Evolutionary conservation across 2,329 filamentous ascomycete species (phyloP).

Genomic region (Botrytis byssoidea): DNA sequence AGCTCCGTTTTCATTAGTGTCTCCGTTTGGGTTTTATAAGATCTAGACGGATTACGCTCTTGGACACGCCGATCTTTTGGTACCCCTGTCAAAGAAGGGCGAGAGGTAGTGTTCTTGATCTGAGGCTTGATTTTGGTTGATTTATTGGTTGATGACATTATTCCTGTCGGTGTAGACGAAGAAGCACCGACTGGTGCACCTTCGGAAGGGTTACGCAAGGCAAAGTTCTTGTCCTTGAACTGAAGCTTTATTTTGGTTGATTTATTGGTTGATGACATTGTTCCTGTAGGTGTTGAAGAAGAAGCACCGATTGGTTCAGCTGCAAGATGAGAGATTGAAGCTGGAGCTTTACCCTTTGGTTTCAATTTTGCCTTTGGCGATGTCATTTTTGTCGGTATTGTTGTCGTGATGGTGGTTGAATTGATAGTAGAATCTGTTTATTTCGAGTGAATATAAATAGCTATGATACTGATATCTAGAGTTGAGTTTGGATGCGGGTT

Average conservation of each 20-base stretch:
- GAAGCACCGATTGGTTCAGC: too few species aligned
- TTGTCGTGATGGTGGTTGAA: not conserved
- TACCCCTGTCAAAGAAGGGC: too few species aligned
- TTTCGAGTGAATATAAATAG: not conserved
- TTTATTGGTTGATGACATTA: not conserved
- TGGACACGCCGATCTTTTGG: too few species aligned
- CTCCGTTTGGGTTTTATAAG: too few species aligned
- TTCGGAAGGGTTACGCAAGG: too few species aligned
- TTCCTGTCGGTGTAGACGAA: not conserved
- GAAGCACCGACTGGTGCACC: accelerated
- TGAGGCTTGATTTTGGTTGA: not conserved
- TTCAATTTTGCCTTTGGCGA: not conserved
- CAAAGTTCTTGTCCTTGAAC: not conserved
- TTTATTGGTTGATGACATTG: not conserved
- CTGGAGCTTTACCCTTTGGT: not conserved
- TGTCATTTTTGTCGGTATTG: not conserved
- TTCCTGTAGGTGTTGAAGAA: not conserved
- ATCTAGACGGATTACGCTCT: too few species aligned
- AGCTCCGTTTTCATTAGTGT: too few species aligned
- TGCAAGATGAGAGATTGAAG: not conserved
- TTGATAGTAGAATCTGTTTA: not conserved
- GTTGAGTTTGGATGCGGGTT: not conserved
- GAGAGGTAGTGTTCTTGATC: not conserved
- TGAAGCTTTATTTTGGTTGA: not conserved
- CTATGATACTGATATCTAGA: not conserved